Percentiles rank a stretch among this genome's conserved stretches.
phyloP scores from a whole-genome alignment of 1,139 yeast species.

The Candida frijolesensis region DNA sequence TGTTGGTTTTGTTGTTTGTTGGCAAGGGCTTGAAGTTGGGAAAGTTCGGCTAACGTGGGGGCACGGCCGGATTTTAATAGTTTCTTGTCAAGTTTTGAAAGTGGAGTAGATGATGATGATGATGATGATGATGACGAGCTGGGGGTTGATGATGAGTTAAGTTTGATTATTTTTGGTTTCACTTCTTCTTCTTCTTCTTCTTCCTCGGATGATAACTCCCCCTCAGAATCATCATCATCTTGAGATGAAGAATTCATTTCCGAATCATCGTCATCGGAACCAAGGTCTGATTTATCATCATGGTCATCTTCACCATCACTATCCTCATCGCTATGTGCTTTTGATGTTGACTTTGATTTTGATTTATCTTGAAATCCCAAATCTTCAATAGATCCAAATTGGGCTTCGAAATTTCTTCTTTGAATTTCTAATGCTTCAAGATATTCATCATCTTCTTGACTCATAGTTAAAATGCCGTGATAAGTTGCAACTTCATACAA shows the following conservation, averaged over 20 bases:
- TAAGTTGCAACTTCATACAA: background rate
- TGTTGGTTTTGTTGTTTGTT: constrained; percentile 16
- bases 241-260: constrained; percentile 16
- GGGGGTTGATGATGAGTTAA: constrained; percentile 30
- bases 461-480: constrained; percentile 16
- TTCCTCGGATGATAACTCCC: constrained; percentile 10
- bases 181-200: constrained; percentile 15
- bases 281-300: constrained; percentile 12
- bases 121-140: constrained; percentile 21
- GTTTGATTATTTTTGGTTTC: constrained; percentile 38
- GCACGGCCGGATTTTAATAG: constrained; percentile 43
- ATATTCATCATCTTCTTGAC: constrained; percentile 43
- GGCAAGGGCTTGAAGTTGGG: constrained; percentile 24
- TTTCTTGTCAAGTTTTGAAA: constrained; percentile 34
- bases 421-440: constrained; percentile 54
- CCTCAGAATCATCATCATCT: constrained; percentile 20
- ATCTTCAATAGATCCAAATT: constrained; percentile 63
- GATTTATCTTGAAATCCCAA: constrained; percentile 63
- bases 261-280: background rate
- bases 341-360: constrained; percentile 19
- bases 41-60: constrained; percentile 41
- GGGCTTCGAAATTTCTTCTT: constrained; percentile 65
- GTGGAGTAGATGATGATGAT: constrained; percentile 10
- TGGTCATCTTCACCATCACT: constrained; percentile 11
- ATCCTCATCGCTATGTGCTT: constrained; percentile 7